Evolutionary conservation across 2,329 filamentous ascomycete species (phyloP).

Genomic region (Endoconidiophora laricicola): DNA sequence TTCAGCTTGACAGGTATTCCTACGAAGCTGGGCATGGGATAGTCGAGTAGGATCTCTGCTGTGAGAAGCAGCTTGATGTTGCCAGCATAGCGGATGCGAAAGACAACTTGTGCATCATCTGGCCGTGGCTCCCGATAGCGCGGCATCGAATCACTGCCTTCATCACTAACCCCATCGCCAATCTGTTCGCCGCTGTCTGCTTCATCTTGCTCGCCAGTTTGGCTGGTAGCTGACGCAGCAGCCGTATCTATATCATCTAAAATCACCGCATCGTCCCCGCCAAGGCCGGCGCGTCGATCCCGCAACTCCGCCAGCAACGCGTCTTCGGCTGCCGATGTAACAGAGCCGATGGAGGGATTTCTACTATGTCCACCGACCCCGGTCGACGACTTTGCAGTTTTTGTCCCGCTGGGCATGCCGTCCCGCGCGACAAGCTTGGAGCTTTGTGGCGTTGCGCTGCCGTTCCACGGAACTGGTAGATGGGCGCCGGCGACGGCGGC

Average conservation of each 20-base stretch:
- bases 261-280: slow-evolving; percentile 23
- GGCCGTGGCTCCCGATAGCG: slow-evolving; percentile 55
- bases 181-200: slow-evolving; percentile 1
- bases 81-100: slow-evolving; percentile 76
- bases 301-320: slow-evolving; percentile 18
- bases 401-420: not conserved
- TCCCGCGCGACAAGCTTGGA: not conserved
- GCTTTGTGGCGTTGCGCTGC: not conserved
- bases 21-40: slow-evolving; percentile 96
- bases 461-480: slow-evolving; percentile 16
- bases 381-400: slow-evolving; percentile 2
- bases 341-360: slow-evolving; percentile 6
- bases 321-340: slow-evolving; percentile 24
- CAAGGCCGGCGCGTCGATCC: slow-evolving; percentile 19
- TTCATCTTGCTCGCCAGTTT: slow-evolving; percentile 14
- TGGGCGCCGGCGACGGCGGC: slow-evolving; percentile 60
- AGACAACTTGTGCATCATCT: slow-evolving; percentile 85
- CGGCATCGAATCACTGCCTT: slow-evolving; percentile 17
- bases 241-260: slow-evolving; percentile 22
- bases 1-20: slow-evolving; percentile 87
- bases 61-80: slow-evolving; percentile 79
- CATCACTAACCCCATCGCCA: slow-evolving; percentile 15
- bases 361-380: slow-evolving; percentile 2
- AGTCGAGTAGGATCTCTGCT: slow-evolving; percentile 89
- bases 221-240: not conserved